phyloP scores from a whole-genome alignment of 176 grass and related monocot species.

The Pontederia crassipes region DNA sequence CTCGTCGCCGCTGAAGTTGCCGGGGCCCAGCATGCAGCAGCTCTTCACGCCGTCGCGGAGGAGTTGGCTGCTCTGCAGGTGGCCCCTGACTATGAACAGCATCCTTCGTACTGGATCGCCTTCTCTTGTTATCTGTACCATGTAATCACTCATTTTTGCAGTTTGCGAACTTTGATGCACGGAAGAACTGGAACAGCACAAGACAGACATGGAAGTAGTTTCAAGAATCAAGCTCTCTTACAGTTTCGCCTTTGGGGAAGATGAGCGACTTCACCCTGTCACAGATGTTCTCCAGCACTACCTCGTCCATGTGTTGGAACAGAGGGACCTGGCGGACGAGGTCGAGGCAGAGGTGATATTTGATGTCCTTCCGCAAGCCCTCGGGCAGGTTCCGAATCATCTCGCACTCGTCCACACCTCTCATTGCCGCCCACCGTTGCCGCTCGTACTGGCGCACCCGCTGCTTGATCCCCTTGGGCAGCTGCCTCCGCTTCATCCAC shows the following conservation, averaged over 20 bases:
- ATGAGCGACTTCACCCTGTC: conserved; percentile 56
- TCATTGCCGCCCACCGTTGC: conserved; percentile 78
- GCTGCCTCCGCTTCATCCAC: conserved; percentile 63
- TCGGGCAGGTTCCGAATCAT: conserved; percentile 79
- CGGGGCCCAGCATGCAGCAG: conserved; percentile 76
- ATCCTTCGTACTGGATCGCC: conserved; percentile 64
- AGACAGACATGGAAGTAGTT: background rate
- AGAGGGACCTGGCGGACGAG: conserved; percentile 78
- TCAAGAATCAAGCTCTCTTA: conserved; percentile 15
- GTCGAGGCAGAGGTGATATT: conserved; percentile 81
- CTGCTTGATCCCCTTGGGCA: conserved; percentile 39
- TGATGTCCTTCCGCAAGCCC: conserved; percentile 65
- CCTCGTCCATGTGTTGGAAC: conserved; percentile 83
- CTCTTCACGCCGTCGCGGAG: conserved; percentile 59
- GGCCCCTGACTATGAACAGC: conserved; percentile 77
- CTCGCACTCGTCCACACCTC: conserved; percentile 61
- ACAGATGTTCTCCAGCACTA: conserved; percentile 93
- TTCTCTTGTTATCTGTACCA: conserved; percentile 44
- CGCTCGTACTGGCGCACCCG: conserved; percentile 77
- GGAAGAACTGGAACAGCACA: no score
- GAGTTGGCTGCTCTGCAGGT: conserved; percentile 66
- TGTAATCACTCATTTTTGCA: background rate
- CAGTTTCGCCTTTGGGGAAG: conserved; percentile 62
- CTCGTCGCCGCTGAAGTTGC: conserved; percentile 87
- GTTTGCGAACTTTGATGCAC: no score